These are phyloP conservation scores for Rhododendron henanense DNA, from an alignment of 148 eudicot species.

Conservation along the genomic window DNA sequence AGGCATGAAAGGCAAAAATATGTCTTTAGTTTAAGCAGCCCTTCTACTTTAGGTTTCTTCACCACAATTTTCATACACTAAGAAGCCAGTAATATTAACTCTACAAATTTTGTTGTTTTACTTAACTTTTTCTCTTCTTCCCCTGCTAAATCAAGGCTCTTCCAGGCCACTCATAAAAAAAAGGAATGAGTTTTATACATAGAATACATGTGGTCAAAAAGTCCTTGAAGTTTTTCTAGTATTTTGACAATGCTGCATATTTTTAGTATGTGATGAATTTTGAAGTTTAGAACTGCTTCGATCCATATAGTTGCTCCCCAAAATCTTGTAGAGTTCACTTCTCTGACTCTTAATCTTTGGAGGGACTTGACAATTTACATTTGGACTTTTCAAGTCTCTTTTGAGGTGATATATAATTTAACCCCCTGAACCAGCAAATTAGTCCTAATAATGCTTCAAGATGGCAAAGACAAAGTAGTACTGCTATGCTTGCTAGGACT, in stretches of 20 bases:
- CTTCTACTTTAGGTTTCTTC: background rate
- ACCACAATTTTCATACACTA: background rate
- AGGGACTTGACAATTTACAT: background rate
- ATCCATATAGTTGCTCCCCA: background rate
- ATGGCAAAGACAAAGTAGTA: background rate
- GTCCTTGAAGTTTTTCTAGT: background rate
- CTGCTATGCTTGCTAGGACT: background rate
- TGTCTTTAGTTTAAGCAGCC: background rate
- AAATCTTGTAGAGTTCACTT: background rate
- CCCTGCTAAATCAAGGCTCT: constrained; percentile 21
- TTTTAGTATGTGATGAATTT: background rate
- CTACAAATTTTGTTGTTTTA: background rate
- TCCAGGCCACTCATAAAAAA: background rate
- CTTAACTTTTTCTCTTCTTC: background rate
- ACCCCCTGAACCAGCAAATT: constrained; percentile 3
- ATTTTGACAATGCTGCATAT: background rate
- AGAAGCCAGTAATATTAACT: background rate
- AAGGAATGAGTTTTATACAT: background rate
- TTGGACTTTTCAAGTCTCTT: background rate
- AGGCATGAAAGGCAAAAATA: background rate
- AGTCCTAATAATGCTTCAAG: background rate
- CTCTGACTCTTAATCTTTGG: background rate
- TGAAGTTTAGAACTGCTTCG: background rate
- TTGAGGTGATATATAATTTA: background rate
- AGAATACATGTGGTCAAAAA: background rate